A percentile compares a stretch with the other conserved stretches of the same genome.
Evolutionary conservation across 179 eudicot genomes (phyloP).

Genomic region (Carnegiea gigantea): DNA sequence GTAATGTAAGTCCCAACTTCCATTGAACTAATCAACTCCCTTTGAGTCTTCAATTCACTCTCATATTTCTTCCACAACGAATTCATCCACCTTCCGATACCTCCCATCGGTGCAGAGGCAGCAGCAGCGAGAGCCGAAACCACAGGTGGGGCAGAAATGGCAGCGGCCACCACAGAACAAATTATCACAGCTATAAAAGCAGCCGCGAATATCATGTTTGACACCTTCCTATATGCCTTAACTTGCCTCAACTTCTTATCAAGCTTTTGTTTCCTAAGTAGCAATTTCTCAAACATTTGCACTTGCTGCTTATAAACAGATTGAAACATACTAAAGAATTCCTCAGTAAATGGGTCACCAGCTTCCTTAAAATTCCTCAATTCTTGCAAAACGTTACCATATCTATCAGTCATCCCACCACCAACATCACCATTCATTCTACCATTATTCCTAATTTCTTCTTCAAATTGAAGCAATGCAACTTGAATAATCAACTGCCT

Average conservation of each 20-base stretch:
- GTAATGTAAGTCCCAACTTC: slow-evolving; percentile 47
- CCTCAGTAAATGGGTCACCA: slow-evolving; percentile 48
- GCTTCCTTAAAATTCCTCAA: slow-evolving; percentile 40
- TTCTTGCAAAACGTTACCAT: slow-evolving; percentile 33
- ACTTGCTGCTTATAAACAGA: slow-evolving; percentile 43
- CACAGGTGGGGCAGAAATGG: slow-evolving; percentile 54
- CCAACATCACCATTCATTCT: not conserved
- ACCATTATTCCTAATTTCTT: slow-evolving; percentile 12
- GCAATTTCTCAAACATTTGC: slow-evolving; percentile 45
- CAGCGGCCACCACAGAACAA: slow-evolving; percentile 61
- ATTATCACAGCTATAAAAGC: slow-evolving; percentile 44
- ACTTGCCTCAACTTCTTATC: slow-evolving; percentile 45
- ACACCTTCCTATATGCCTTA: slow-evolving; percentile 44
- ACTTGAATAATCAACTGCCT: slow-evolving; percentile 40
- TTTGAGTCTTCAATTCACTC: slow-evolving; percentile 40
- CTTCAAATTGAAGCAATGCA: slow-evolving; percentile 43
- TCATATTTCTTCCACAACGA: slow-evolving; percentile 53
- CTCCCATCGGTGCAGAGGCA: slow-evolving; percentile 53
- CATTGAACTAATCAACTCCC: slow-evolving; percentile 43
- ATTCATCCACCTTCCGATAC: slow-evolving; percentile 61
- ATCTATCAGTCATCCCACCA: slow-evolving; percentile 3
- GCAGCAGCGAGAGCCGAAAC: slow-evolving; percentile 57
- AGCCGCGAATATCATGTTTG: slow-evolving; percentile 50
- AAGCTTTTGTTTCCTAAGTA: slow-evolving; percentile 42
- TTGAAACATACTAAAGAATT: slow-evolving; percentile 42